phyloP scores from a whole-genome alignment of 169 alveolate genomes.

The Eimeria falciformis region DNA sequence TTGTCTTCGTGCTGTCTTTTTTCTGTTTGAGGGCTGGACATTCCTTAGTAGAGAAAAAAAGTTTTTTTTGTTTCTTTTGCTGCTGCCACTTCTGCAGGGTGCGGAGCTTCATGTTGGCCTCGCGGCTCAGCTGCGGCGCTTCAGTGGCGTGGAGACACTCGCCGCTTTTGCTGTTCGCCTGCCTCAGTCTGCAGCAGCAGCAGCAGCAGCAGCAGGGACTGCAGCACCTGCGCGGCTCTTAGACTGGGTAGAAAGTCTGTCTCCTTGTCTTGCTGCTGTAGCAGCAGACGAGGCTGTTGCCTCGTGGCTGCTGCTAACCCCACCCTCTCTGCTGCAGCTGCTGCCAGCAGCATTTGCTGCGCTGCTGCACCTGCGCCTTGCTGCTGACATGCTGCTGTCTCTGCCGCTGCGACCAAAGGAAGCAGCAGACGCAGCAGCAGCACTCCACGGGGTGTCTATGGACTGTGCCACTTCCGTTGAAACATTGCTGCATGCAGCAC shows the following conservation, averaged over 20 bases:
- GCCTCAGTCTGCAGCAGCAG: slow-evolving; percentile 18
- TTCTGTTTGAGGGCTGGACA: background rate
- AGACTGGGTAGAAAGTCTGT: slow-evolving; percentile 35
- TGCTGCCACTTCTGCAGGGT: background rate
- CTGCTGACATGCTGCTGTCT: slow-evolving; percentile 49
- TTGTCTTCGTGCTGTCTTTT: background rate
- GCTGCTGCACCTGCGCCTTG: slow-evolving; percentile 65
- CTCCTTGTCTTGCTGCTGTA: slow-evolving; percentile 56
- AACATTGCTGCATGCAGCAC: slow-evolving; percentile 34
- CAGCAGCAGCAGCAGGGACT: background rate
- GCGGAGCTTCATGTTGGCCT: slow-evolving; percentile 20
- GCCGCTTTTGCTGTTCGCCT: slow-evolving; percentile 50
- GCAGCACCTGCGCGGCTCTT: background rate
- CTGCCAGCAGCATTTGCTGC: slow-evolving; percentile 68
- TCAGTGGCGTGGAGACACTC: slow-evolving; percentile 50
- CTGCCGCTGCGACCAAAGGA: background rate
- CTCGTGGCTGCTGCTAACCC: slow-evolving; percentile 54
- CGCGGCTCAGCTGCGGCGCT: slow-evolving; percentile 47
- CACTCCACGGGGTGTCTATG: slow-evolving; percentile 43
- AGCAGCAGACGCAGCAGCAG: slow-evolving; percentile 59
- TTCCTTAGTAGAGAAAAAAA: background rate
- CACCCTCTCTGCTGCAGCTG: slow-evolving; percentile 41
- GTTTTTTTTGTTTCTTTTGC: background rate
- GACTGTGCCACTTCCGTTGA: slow-evolving; percentile 67
- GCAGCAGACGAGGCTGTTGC: slow-evolving; percentile 46